Base-by-base conservation (phyloP, 2,329 filamentous ascomycete genomes). In the Neurospora sp. region DNA sequence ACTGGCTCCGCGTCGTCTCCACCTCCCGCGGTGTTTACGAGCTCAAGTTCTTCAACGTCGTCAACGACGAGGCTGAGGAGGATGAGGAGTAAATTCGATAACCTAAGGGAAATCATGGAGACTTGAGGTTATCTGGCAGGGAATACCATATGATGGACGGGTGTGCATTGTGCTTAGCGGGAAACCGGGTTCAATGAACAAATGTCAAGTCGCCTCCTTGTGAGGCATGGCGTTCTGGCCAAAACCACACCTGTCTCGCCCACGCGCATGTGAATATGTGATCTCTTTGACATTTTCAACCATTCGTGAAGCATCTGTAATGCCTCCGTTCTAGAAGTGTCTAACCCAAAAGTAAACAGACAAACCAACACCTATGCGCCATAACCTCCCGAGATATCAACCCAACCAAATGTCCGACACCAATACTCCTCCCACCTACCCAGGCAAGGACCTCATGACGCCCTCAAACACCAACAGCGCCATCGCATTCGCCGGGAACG, bases 11-110 rank as follows among this genome's bases (percentile, higher is more conserved):
- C 80, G 95, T 99, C 79, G 96, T 99, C 81, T 96, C 93, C 78
- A 98, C 95, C 82, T 93, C 92, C 83, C 95, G 95, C 87, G 95
- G 96, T 82, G 94, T 97, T 76, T 99, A 99, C 88, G 94, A 97
- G 89, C 91, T 99, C 85, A 94, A 97, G 88, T 99, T 99, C 94
- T 99, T 97, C 93, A 99, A 99, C 89, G 94, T 99, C 81, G 95
- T 97, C 80, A 96, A 97, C 85, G 96, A 99, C 83, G 95, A 94
- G 83, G 94, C 89, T 78, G 96, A 98, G 78, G 96, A 99, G 81
- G 96, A 99, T 82, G 96, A 99, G 81, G 96, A 99, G 84, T 99
- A 97, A 89, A 90, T 67, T 23, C 10, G 38, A 62, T 66, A 62
- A 70, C 69, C 68, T 68, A 68, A 33, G 23, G 52, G 52, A 36